Evolutionary conservation across 768 basidiomycete species (phyloP), one percentile per base, ranked within the genome.

Genomic region (Russula vinacea): DNA sequence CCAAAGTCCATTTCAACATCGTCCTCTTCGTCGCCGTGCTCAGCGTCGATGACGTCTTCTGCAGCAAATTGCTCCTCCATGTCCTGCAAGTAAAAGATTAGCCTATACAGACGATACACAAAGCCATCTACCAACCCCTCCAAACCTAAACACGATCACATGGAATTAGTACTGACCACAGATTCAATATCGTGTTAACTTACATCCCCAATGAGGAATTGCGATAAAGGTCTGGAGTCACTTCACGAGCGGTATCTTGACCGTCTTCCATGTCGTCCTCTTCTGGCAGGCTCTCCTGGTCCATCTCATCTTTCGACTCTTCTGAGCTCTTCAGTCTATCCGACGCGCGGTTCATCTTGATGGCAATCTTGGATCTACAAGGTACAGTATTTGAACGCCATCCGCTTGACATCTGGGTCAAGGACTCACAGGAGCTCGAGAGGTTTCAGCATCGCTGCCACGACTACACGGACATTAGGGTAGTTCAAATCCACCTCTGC

Each of bases 181-280:
- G 39, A 65, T 24, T 52, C 32, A 16, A 61, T 35, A 5, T 29
- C 52, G 16, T 56, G 16, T n/a, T 24, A 14, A 79, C 86, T 68
- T 71, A 87, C 94, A 98, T 94, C 66, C 95, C 97, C 42, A 99
- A 81, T 11, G 97, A 92, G 1, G 97, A 98, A 74, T 94, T 94
- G 51, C 95, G 88, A 76, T 98, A 98, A 22, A 98, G 77, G 75
- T 98, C 94, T 5, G 93, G 92, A 1, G 93, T 92, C 73, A 91
- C 90, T 73, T 91, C 90, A 10, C 89, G 83, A 33, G 78, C 83
- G 57, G 81, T 84, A 8, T 77, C 78, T 22, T 82, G 82, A n/a
- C 84, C 84, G 10, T 83, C 85, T 17, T 85, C 84, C 5, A 85
- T 84, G 2, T 79, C 77, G 0, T 78, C 79, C 22, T 83, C 81